Evolutionary conservation across 352 stramenopile species (phyloP), one percentile per base, ranked within the genome.

Genomic region (Phytophthora hybrid): DNA sequence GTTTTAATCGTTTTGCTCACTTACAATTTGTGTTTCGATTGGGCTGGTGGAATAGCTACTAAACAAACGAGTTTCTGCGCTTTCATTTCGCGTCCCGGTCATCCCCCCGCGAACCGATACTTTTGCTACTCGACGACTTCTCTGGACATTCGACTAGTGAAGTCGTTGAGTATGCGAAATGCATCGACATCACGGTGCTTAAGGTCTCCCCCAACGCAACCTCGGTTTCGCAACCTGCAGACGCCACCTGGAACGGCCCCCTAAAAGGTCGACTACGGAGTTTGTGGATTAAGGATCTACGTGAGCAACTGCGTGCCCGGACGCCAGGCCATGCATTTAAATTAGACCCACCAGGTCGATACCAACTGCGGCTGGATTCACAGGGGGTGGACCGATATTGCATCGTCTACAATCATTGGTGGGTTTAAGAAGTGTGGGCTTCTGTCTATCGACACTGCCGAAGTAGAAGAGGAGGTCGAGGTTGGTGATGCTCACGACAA

Each of bases 81-180:
- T 59, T 44, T 39, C 52, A 59, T 21, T 44, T 59, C 4, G 52
- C 10, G 8, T 37, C 5, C 5, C 52, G 26, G 2, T 11, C 23
- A 59, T 14, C 11, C 21, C 26, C 11, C 9, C 5, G 4, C 31
- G 8, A 62, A 19, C 34, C 56, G 11, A 51, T 62, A 13, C 19
- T 51, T 18, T 18, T 51, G 32, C n/a, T 62, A 29, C n/a, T 62
- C 13, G 34, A 62, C 34, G 34, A 62, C 10, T 62, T 52, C 32
- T 37, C 4, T 31, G 56, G 56, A 19, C 56, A 62, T 19, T 62
- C 34, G 56, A 23, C 31, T 9, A 34, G 4, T 18, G 56, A 51
- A 11, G 56, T 62, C 34, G 19, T 62, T 21, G 32, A 47, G 18
- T 62, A 62, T 13, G 56, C 56, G n/a, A 51, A 31, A 21, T 8